phyloP scores from a whole-genome alignment of 257 asterid species.

The Buddleja alternifolia region DNA sequence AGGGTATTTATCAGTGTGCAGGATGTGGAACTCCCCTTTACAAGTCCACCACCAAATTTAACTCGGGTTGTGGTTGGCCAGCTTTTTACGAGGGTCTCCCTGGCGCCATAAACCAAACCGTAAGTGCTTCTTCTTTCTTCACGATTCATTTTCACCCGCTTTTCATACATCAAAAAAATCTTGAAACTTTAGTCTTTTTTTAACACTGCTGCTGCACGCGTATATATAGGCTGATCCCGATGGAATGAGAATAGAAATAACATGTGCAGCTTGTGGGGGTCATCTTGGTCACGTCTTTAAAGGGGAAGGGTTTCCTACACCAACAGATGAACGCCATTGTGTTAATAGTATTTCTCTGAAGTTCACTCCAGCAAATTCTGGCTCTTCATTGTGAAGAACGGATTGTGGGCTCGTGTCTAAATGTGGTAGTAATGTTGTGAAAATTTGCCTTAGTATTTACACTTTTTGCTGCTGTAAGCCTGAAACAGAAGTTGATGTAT shows the following conservation, averaged over 20 bases:
- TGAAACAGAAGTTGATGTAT: not conserved
- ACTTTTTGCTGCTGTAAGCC: not conserved
- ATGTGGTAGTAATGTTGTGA: slow-evolving; percentile 21
- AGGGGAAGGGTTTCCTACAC: slow-evolving; percentile 84
- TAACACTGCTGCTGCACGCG: not conserved
- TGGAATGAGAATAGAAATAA: slow-evolving; percentile 76
- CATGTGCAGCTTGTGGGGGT: slow-evolving; percentile 97
- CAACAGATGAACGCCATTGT: slow-evolving; percentile 91
- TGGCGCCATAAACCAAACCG: slow-evolving; percentile 79
- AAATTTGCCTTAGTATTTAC: slow-evolving; percentile 1
- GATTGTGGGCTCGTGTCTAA: not conserved
- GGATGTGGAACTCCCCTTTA: slow-evolving; percentile 93
- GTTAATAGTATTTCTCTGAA: slow-evolving; percentile 83
- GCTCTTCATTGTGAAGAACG: slow-evolving; percentile 22
- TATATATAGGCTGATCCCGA: slow-evolving; percentile 75
- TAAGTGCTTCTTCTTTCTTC: slow-evolving; percentile 44
- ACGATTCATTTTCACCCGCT: not conserved
- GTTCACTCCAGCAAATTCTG: slow-evolving; percentile 60
- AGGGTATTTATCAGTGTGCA: slow-evolving; percentile 76
- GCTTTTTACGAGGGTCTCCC: slow-evolving; percentile 93
- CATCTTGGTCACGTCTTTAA: slow-evolving; percentile 94
- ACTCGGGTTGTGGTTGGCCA: slow-evolving; percentile 98
- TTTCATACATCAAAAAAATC: not conserved
- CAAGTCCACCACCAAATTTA: slow-evolving; percentile 76
- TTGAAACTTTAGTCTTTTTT: not conserved